phyloP scores from a whole-genome alignment of 257 asterid species.

The Fraxinus anomala region DNA sequence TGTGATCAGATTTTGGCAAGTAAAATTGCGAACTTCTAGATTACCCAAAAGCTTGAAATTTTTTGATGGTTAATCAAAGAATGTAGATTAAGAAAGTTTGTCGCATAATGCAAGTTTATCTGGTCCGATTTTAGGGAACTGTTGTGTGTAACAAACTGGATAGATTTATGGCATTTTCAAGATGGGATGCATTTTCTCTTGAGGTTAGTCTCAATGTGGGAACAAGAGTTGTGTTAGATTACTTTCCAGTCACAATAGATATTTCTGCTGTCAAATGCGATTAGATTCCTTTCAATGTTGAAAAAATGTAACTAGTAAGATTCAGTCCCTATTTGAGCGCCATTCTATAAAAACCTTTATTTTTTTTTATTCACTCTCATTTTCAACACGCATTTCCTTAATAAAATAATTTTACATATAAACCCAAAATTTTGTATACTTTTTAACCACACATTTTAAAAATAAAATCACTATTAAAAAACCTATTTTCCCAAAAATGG shows the following conservation, averaged over 20 bases:
- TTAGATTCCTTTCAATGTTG: not conserved
- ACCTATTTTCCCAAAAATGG: too few relatives aligned
- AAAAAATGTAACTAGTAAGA: not conserved
- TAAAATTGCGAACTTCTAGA: not conserved
- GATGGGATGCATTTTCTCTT: not conserved
- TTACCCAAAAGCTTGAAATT: slow-evolving; percentile 1
- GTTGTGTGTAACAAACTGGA: not conserved
- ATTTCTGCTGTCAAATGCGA: not conserved
- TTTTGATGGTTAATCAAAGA: not conserved
- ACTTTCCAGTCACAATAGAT: not conserved
- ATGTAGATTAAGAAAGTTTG: not conserved
- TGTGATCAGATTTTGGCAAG: not conserved
- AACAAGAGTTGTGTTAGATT: too few relatives aligned
- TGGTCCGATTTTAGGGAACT: not conserved
- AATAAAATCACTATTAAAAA: too few relatives aligned
- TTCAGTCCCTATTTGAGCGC: too few relatives aligned
- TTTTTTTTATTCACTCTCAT: too few relatives aligned
- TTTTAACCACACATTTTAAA: too few relatives aligned
- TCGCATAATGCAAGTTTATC: not conserved
- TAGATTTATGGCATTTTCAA: not conserved
- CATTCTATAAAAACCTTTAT: too few relatives aligned
- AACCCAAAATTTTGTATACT: too few relatives aligned
- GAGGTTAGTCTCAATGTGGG: not conserved
- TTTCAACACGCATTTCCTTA: too few relatives aligned
- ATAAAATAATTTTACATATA: too few relatives aligned